These are phyloP conservation scores for Usnea hakonensis DNA, from an alignment of 495 filamentous ascomycete genomes.

Conservation along the genomic window DNA sequence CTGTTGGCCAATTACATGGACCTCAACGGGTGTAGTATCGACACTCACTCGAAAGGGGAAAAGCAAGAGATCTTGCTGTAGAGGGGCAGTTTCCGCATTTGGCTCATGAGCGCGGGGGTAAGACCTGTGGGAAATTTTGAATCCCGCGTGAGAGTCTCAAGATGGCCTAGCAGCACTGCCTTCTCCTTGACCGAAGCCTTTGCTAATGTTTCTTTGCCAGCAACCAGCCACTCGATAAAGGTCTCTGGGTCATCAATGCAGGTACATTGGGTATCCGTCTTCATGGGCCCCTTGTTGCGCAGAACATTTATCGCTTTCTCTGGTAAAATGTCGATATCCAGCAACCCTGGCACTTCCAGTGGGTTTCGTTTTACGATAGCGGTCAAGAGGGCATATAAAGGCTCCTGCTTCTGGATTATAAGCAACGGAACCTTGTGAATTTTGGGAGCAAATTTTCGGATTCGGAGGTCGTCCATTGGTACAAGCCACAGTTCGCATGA, in stretches of 20 bases:
- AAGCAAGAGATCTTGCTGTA: constrained; percentile 7
- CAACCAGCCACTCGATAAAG: constrained; percentile 13
- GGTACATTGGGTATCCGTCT: not conserved
- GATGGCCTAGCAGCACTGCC: constrained; percentile 1
- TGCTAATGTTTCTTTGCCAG: not conserved
- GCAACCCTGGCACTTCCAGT: not conserved
- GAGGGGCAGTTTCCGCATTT: constrained; percentile 14
- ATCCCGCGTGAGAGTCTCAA: not conserved
- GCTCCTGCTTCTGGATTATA: constrained; percentile 2
- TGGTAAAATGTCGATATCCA: constrained; percentile 10
- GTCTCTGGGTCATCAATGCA: not conserved
- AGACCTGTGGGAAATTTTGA: not conserved
- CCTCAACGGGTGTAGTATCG: not conserved
- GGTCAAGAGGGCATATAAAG: not conserved
- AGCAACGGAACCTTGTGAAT: not conserved
- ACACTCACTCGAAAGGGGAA: constrained; percentile 8
- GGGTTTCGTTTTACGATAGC: not conserved
- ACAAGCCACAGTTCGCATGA: constrained; percentile 10
- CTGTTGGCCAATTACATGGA: not conserved
- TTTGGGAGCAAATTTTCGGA: constrained; percentile 4
- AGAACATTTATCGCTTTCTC: not conserved
- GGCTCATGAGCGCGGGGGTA: not conserved
- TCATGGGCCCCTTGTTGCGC: not conserved
- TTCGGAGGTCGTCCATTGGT: constrained; percentile 5
- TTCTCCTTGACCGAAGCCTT: not conserved